Percentiles rank a stretch among this genome's conserved stretches.
Evolutionary conservation across 768 basidiomycete species (phyloP).

Genomic region (Postia placenta): DNA sequence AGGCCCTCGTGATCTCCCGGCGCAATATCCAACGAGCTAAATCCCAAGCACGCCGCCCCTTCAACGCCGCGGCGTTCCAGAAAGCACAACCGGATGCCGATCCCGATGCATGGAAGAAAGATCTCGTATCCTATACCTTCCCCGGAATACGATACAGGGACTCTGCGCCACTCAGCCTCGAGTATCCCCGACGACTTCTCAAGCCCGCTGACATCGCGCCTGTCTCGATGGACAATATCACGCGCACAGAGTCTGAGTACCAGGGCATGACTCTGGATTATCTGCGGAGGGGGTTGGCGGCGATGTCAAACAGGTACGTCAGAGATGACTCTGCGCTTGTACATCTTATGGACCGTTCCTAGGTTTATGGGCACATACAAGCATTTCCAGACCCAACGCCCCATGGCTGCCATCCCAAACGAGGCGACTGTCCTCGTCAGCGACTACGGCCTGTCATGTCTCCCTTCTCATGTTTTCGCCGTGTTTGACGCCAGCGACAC

Average conservation of each 20-base stretch:
- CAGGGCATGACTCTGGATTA: neutral
- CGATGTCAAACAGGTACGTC: neutral
- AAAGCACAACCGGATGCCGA: neutral
- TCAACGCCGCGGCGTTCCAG: neutral
- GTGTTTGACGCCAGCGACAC: conserved; percentile 8
- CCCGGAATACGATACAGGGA: neutral
- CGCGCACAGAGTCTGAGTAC: neutral
- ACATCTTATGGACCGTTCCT: neutral
- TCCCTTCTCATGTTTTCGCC: conserved; percentile 15
- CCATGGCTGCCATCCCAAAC: conserved; percentile 6
- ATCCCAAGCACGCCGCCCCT: neutral
- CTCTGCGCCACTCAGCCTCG: neutral
- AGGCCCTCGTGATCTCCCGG: neutral
- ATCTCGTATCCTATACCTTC: too few relatives aligned
- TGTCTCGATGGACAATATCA: neutral
- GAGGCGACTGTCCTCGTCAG: conserved; percentile 13
- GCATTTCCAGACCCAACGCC: conserved; percentile 10
- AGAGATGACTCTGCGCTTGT: too few relatives aligned
- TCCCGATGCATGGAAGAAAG: neutral
- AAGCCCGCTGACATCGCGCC: neutral
- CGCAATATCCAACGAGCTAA: neutral
- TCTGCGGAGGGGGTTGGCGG: neutral
- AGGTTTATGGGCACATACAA: conserved; percentile 9
- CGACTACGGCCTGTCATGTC: conserved; percentile 10
- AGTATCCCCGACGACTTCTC: neutral